These are phyloP conservation scores for Teunomyces kruisii DNA, from an alignment of 805 yeast species.

Conservation along the genomic window DNA sequence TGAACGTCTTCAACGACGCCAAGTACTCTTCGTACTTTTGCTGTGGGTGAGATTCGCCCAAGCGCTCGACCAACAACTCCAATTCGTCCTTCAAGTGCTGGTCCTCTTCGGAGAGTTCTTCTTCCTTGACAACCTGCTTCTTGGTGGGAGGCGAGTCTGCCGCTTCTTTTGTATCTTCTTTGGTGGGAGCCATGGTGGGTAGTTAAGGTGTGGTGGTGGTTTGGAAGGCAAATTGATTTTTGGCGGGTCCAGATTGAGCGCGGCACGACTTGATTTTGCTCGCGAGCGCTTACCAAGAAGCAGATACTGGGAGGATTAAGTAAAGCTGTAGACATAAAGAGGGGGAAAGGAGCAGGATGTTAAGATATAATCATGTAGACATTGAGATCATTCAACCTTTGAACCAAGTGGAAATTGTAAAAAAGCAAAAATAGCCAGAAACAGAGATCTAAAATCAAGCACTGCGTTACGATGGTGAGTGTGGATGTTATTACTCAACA, in stretches of 20 bases:
- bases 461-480: too few species aligned
- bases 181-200: constrained; percentile 35
- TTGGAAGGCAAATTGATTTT: constrained; percentile 5
- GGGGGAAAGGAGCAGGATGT: too few species aligned
- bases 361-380: too few species aligned
- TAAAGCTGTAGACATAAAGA: too few species aligned
- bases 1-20: constrained; percentile 67
- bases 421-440: too few species aligned
- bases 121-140: constrained; percentile 47
- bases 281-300: too few species aligned
- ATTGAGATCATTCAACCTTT: too few species aligned
- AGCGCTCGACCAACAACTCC: constrained; percentile 80
- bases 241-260: neutral
- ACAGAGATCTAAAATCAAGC: too few species aligned
- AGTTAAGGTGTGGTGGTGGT: constrained; percentile 2
- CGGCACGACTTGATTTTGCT: neutral
- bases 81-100: constrained; percentile 81
- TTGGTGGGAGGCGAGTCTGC: constrained; percentile 17
- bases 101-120: constrained; percentile 92
- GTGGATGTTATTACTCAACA: too few species aligned
- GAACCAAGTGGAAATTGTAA: too few species aligned
- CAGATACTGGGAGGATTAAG: too few species aligned
- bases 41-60: constrained; percentile 50
- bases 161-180: constrained; percentile 19
- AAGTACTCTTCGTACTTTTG: constrained; percentile 61